Base-by-base conservation (phyloP, 306 rosid species). In the Cicer arietinum region DNA sequence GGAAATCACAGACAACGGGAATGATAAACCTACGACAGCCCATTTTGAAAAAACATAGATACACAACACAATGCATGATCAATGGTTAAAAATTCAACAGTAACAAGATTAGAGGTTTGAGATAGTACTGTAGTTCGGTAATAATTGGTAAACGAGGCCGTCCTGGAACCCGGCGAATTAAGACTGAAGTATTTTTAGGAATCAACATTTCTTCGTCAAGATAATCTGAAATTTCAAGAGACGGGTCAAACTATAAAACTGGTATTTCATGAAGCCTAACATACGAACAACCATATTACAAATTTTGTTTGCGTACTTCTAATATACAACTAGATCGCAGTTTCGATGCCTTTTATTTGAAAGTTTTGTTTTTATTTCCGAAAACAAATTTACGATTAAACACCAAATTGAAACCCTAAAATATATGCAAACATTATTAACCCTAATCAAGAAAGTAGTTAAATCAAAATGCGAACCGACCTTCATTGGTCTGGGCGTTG, bases 401-500 rank as follows among this genome's bases (percentile, higher is more conserved):
- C 64, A 75, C 22, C 37, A 14, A 69, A 69, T 59, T 10, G 20
- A 40, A 73, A 57, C 17, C 8, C 56, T 16, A 84, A 82, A 77
- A 62, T 60, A 51, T 43, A 14, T 35, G 56, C 65, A 57, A 69
- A 12, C 43, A 22, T 74, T 59, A 72, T 70, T 47, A 48, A 81
- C 83, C 82, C 51, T 35, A 60, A 69, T 78, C 53, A 60, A 81
- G 7, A 69, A 22, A 82, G 60, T 39, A 82, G 76, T 76, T 80
- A 58, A 65, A 82, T 69, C 77, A 70, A 87, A 83, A 87, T 83
- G 83, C 76, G 85, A 90, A 87, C 99, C 92, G 88, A 95, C 99
- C 99, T 95, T 95, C 99, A 85, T 92, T 95, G 87, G 97, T 90
- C 96, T 95, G 99, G 90, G 99, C 99, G 69, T 95, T 95, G 90